Evolutionary conservation across 768 basidiomycete species (phyloP).

Genomic region (Russula sp.): DNA sequence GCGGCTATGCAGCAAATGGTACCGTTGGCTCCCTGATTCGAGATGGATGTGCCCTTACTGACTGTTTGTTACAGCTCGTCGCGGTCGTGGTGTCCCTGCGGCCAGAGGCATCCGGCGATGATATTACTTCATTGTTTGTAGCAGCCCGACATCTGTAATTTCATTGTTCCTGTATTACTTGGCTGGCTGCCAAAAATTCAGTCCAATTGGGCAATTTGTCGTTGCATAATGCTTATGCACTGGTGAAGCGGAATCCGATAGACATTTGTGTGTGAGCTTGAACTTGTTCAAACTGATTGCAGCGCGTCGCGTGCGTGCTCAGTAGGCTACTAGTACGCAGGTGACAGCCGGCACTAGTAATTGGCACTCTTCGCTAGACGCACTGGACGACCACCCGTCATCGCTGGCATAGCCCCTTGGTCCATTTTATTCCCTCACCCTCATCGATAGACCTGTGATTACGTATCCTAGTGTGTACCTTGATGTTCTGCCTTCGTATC

Average conservation of each 20-base stretch:
- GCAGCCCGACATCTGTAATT: constrained; percentile 19
- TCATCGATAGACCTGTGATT: no score
- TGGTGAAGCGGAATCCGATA: neutral
- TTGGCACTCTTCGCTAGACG: no score
- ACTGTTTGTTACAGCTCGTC: constrained; percentile 54
- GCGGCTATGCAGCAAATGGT: constrained; percentile 64
- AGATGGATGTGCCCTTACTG: constrained; percentile 9
- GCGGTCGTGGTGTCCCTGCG: constrained; percentile 76
- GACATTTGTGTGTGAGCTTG: neutral
- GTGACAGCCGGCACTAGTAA: no score
- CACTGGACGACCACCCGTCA: no score
- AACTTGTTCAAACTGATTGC: neutral
- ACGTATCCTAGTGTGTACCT: no score
- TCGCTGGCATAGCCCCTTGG: no score
- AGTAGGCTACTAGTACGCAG: no score
- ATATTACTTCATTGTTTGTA: constrained; percentile 26
- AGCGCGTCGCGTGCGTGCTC: neutral
- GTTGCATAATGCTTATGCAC: neutral
- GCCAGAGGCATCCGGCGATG: constrained; percentile 78
- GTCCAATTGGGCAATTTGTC: neutral
- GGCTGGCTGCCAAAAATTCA: constrained; percentile 1
- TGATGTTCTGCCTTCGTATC: no score
- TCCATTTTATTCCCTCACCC: no score
- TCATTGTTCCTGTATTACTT: constrained; percentile 16
- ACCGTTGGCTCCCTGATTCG: neutral